Evolutionary conservation across 306 rosid species (phyloP), one percentile per base, ranked within the genome.

Genomic region (Pyrus bretschneideri): DNA sequence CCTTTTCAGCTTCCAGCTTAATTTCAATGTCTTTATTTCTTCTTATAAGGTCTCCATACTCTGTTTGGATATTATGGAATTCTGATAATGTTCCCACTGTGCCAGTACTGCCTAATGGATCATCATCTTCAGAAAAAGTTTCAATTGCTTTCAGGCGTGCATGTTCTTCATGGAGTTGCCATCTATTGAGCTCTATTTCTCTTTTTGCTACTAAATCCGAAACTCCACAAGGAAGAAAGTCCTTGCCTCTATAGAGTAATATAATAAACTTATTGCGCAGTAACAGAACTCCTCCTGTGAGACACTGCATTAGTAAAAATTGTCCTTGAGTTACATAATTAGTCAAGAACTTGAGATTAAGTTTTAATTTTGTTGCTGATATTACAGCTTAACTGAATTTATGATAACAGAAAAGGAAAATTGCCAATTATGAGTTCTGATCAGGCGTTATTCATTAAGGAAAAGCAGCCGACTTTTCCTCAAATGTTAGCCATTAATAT

Each of bases 221-320:
- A 67, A 91, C 85, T 72, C 71, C 75, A 54, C 58, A 69, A 21
- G 98, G 97, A 81, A 93, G 90, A 84, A 89, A 91, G 84, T 93
- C 98, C 65, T 93, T 88, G 77, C 98, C 98, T 81, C 95, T 86
- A 72, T 89, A 91, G 62, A 93, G 89, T 85, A 91, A 69, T 49
- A 93, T 86, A 55, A 85, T 65, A 78, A 82, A 91, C 82, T 93
- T 93, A 78, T 93, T 91, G 46, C 93, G 93, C 65, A 93, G 85
- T 81, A 93, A 79, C 70, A 93, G 86, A 81, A 81, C 86, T 80
- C 98, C 98, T 45, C 97, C 97, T 15, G 95, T 91, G 70, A 91
- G 98, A 84, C 19, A 65, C 97, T 93, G 96, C 85, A 84, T 68
- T 46, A 51, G 81, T 62, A 85, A 58, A 57, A 22, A 66, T 64